Base-by-base conservation (phyloP, 441 rosid species). In the Mallotus japonicus region DNA sequence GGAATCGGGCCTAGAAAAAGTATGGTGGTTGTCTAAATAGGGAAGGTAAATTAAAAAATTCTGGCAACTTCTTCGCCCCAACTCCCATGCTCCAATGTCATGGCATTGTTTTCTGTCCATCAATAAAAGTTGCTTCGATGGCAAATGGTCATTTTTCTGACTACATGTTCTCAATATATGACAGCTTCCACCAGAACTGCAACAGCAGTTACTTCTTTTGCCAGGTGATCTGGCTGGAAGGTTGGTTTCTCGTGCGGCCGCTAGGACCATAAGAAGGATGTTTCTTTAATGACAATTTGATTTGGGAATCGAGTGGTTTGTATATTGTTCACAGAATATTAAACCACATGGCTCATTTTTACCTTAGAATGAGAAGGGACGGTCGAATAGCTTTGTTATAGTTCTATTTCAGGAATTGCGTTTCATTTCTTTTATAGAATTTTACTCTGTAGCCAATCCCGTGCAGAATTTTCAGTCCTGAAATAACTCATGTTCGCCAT, bases 171-270 rank as follows among this genome's bases (percentile, higher is more conserved):
- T 66, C 19, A 49, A 60, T 71, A 54, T 50, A 50, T 47, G 14
- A 77, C 87, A 95, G 99, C 95, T 92, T 78, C 92, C 91, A 9
- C 91, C 85, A 62, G 98, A 92, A 83, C 55, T 84, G 76, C 96
- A 92, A 64, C 97, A 83, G 81, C 86, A 79, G 82, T 76, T 95
- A 70, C 83, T 92, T 79, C 86, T 78, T 76, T 74, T 95, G 77
- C 99, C 99, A 24, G 84, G 82, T 53, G 96, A 95, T 82, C 79
- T 95, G 72, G 86, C 82, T 44, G 85, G 89, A 80, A 88, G 92
- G 82, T 79, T 95, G 82, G 69, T 88, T 71, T 89, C 99, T 67
- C 92, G 99, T 20, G 92, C 89, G 47, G 74, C 83, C 6, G 97
- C 99, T 6, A 82, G 98, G 86, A 89, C 97, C 47, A 78, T 95